phyloP scores from a whole-genome alignment of 2,329 filamentous ascomycete species.

The Xylaria sp. region DNA sequence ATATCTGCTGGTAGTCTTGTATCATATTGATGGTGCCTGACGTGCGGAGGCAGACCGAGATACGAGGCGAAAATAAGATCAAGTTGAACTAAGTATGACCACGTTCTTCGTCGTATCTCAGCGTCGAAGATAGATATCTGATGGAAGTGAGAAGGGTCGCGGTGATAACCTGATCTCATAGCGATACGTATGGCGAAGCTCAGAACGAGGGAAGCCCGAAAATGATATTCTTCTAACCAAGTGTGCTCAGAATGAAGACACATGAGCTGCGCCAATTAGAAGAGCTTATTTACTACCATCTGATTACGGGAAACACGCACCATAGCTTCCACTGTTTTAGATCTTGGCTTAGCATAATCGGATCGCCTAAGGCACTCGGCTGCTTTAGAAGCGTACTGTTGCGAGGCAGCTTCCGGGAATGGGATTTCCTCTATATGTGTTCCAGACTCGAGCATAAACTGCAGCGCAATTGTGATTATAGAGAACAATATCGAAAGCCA shows the following conservation, averaged over 20 bases:
- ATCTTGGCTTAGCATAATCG: conserved; percentile 2
- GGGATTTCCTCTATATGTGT: neutral
- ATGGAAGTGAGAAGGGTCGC: neutral
- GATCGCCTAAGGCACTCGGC: conserved; percentile 4
- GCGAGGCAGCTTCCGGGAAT: neutral
- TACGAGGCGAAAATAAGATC: conserved; percentile 5
- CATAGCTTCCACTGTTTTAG: conserved; percentile 7
- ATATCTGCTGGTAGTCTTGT: conserved; percentile 4
- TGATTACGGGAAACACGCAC: neutral
- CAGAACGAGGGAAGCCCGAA: neutral
- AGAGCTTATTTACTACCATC: neutral
- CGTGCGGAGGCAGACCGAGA: conserved; percentile 3
- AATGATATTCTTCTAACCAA: conserved; percentile 6
- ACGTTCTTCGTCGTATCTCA: conserved; percentile 2
- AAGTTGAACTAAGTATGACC: neutral
- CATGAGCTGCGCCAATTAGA: conserved; percentile 1
- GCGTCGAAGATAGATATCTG: neutral
- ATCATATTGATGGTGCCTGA: neutral
- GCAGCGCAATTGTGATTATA: neutral
- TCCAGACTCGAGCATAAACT: neutral
- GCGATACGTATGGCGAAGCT: conserved; percentile 7
- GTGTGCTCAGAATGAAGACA: conserved; percentile 4
- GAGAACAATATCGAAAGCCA: neutral
- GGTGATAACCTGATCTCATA: conserved; percentile 4
- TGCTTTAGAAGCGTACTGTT: conserved; percentile 2